Conservation (phyloP, 192 early-diverging fungal genomes). For the Globomyces pollinis-pini region DNA sequence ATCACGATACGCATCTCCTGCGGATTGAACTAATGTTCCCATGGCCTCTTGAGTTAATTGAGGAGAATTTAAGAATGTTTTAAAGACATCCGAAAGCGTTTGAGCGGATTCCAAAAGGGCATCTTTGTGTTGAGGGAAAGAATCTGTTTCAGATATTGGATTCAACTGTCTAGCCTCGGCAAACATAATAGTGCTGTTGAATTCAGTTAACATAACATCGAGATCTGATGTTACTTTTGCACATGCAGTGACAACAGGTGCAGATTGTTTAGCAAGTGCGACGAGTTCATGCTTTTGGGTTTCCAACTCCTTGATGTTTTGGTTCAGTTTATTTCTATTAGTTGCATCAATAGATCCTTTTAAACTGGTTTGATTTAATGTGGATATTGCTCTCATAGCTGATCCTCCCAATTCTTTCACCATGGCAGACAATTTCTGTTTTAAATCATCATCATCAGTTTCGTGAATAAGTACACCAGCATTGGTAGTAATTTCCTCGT, state of each 20-base stretch:
- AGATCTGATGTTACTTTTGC: conserved; percentile 38
- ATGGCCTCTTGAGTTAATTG: conserved; percentile 37
- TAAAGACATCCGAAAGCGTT: conserved; percentile 34
- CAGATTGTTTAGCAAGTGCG: conserved; percentile 33
- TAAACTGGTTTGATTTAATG: conserved; percentile 31
- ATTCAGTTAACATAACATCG: conserved; percentile 32
- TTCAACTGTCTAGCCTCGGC: conserved; percentile 48
- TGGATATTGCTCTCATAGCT: conserved; percentile 34
- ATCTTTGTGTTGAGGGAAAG: conserved; percentile 43
- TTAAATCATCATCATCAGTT: conserved; percentile 7
- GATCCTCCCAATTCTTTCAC: conserved; percentile 30
- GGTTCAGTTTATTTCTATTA: conserved; percentile 26
- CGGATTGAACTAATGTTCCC: conserved; percentile 17
- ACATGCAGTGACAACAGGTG: conserved; percentile 23
- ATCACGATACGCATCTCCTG: conserved; percentile 17
- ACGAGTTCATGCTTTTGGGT: conserved; percentile 24
- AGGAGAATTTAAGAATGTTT: conserved; percentile 30
- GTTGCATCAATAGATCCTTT: conserved; percentile 35
- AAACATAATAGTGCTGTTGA: conserved; percentile 47
- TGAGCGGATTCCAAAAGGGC: conserved; percentile 34
- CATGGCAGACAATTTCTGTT: not conserved
- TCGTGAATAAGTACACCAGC: not conserved
- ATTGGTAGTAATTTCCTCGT: not conserved
- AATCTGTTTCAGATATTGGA: conserved; percentile 35
- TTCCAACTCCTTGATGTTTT: conserved; percentile 36